Base-by-base conservation (phyloP, 1,284 basidiomycete genomes). In the Prillingera fragicola region DNA sequence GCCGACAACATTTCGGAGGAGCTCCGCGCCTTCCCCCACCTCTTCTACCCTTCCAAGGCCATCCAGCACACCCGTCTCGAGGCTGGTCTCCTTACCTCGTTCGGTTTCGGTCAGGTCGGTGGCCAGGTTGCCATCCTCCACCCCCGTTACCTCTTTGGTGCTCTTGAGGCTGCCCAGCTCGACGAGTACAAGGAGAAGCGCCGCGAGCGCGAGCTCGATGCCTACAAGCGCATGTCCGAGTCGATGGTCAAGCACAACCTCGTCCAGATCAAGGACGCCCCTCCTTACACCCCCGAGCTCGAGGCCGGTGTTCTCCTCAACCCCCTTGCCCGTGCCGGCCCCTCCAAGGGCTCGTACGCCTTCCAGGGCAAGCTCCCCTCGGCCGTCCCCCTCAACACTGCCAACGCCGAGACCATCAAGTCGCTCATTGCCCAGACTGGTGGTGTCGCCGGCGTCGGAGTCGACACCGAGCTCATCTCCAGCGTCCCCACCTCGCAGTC, bases 71-170 rank as follows among this genome's bases (percentile, higher is more conserved):
- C 92, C 58, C 87, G 88, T 49, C 84, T 97, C 61, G 84, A 85
- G 50, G 86, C 85, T 38, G 89, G 88, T 73, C 77, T 90, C 51
- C 86, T 94, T 78, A 96, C 94, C 4, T 96, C 91, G 15, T 98
- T 98, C 75, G 95, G 95, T 61, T 98, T 98, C 77, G 95, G 94
- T 62, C 95, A 98, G 80, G 92, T 96, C 56, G 95, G 94, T 54
- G 95, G 94, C 52, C 87, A 85, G 51, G 85, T 83, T 37, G 78
- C 94, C 53, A 76, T 96, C 57, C 69, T 98, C 45, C 84, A 98
- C 72, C 90, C 95, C 39, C 85, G 87, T 56, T 90, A 89, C 75
- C 78, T 96, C 52, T 83, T 91, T 56, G 94, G 84, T 41, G 78
- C 85, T 12, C 74, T 97, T 33, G 81, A 87, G 52, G 78, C 84